Evolutionary conservation across 176 grass and related monocot species (phyloP).

Genomic region (Eleusine indica): DNA sequence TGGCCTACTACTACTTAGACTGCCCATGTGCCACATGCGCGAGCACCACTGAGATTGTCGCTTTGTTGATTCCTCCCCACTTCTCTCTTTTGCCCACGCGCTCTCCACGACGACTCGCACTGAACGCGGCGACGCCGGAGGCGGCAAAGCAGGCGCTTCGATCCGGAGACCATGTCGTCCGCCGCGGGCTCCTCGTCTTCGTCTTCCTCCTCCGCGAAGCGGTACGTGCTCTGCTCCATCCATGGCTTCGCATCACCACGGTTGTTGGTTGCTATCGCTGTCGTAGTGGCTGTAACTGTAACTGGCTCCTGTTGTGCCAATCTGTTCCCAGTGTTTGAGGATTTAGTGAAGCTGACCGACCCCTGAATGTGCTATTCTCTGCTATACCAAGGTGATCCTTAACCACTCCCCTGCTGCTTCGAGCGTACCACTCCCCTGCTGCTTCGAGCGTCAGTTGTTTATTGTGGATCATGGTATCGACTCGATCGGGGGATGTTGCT

Average conservation of each 20-base stretch:
- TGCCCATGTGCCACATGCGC: neutral
- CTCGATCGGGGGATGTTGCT: neutral
- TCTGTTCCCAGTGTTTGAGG: neutral
- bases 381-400: neutral
- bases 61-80: neutral
- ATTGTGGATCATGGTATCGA: neutral
- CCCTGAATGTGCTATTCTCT: too few species aligned
- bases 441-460: neutral
- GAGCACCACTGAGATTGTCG: neutral
- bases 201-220: neutral
- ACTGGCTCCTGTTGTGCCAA: neutral
- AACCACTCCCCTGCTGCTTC: neutral
- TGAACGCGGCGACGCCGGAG: neutral
- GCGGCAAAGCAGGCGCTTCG: neutral
- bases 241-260: neutral
- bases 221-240: neutral
- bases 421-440: neutral
- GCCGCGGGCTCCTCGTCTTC: neutral
- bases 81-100: neutral
- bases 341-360: neutral
- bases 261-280: neutral
- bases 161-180: constrained; percentile 18
- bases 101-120: neutral
- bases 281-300: neutral
- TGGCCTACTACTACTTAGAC: neutral